phyloP scores from a whole-genome alignment of 2,329 filamentous ascomycete genomes.

The Colletotrichum liriopes region DNA sequence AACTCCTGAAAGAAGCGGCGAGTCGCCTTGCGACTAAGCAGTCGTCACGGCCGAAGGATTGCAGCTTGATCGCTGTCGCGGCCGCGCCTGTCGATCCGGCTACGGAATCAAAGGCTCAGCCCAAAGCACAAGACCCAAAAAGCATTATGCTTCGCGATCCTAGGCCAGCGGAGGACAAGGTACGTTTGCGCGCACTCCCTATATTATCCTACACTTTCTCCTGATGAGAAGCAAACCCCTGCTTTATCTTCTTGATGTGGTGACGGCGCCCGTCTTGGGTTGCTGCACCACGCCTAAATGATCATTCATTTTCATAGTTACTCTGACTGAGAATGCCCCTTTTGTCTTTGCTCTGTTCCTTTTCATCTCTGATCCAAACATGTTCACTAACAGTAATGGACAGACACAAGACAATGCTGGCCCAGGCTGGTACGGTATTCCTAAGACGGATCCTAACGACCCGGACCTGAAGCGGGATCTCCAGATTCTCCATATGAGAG shows the following conservation, averaged over 20 bases:
- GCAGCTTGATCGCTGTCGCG: constrained; percentile 32
- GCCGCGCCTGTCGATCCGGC: constrained; percentile 19
- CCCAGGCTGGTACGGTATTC: constrained; percentile 88
- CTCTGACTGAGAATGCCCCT: constrained; percentile 69
- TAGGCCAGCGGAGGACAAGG: constrained; percentile 34
- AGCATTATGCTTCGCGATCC: constrained; percentile 37
- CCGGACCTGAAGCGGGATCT: constrained; percentile 90
- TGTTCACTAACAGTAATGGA: background rate
- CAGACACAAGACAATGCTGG: constrained; percentile 74
- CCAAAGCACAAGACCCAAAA: constrained; percentile 26
- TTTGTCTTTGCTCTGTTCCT: background rate
- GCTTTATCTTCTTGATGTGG: constrained; percentile 46
- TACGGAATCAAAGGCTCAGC: constrained; percentile 11
- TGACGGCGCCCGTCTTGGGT: constrained; percentile 59
- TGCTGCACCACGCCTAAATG: constrained; percentile 69
- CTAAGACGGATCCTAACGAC: constrained; percentile 85
- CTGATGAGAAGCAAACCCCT: constrained; percentile 60
- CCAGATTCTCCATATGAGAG: constrained; percentile 90
- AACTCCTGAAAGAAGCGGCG: constrained; percentile 42
- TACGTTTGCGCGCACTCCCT: constrained; percentile 7
- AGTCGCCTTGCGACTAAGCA: constrained; percentile 38
- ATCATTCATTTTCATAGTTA: constrained; percentile 78
- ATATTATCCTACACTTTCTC: constrained; percentile 16
- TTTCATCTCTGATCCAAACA: background rate
- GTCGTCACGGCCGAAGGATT: constrained; percentile 25